Evolutionary conservation across 2,329 filamentous ascomycete species (phyloP), one percentile per base, ranked within the genome.

Genomic region (Scorias spongiosa): DNA sequence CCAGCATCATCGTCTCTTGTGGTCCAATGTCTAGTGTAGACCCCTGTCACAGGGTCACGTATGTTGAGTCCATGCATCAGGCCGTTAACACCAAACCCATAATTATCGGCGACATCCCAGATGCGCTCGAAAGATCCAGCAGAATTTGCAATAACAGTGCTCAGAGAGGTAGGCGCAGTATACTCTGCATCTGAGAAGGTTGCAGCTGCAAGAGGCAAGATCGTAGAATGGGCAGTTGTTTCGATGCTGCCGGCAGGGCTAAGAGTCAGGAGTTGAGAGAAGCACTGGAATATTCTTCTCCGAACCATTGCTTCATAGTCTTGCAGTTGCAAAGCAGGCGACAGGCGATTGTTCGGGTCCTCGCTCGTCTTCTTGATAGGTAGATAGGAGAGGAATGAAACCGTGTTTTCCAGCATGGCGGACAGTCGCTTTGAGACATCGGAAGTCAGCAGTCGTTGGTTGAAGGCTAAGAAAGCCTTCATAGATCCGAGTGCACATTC

Each of bases 71-170:
- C 84, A 17, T 76, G 73, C 1, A 93, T 79, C 17, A 96, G 68
- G 1, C 88, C 85, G 9, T 85, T 93, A 12, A 98, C 81, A 2
- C 93, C 91, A 61, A 94, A 96, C 1, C 88, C 89, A 54, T 81
- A 88, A 57, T 96, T 96, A 60, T 98, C 91, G 8, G 80, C 83
- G 6, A 94, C 76, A 49, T 96, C 89, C 91, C 91, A 98, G 34
- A 98, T 77, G 1, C 80, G 88, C 55, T 98, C 91, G 56, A 96
- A 95, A 2, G 79, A 83, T 5, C 84, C 86, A 1, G 87, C 84
- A 12, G 88, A 84, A 51, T 81, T 91, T 14, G 89, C 89, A 55
- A 98, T 95, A 0, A 88, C 86, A 11, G 85, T 83, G 56, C 89
- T 93, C 40, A 96, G 62, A 1, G 87, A 89, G 54, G 78, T 89